These are phyloP conservation scores for Marasmius sp. DNA, from an alignment of 1,284 basidiomycete genomes.

Conservation along the genomic window DNA sequence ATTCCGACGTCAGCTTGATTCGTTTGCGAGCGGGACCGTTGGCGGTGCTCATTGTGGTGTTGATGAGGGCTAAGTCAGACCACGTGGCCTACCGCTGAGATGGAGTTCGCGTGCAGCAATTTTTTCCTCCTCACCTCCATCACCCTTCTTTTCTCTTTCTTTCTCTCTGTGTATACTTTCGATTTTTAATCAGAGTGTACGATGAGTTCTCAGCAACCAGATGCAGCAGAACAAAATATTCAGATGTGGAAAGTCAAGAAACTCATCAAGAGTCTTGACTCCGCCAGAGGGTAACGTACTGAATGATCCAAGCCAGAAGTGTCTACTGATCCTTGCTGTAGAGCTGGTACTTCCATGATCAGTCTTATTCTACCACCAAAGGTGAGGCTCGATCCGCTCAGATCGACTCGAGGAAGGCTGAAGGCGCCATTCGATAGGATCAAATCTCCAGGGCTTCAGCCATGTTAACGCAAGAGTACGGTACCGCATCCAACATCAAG, in stretches of 20 bases:
- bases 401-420: conserved; percentile 4
- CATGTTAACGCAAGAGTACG: conserved; percentile 99
- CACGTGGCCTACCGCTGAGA: not conserved
- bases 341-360: conserved; percentile 99
- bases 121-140: conserved; percentile 3
- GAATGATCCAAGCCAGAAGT: conserved; percentile 10
- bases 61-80: not conserved
- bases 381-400: conserved; percentile 44
- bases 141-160: not conserved
- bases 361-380: conserved; percentile 95
- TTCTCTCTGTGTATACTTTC: conserved; percentile 4
- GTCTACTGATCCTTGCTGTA: conserved; percentile 30
- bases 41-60: conserved; percentile 2
- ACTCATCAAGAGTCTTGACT: conserved; percentile 93
- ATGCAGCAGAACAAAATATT: conserved; percentile 83
- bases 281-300: conserved; percentile 77
- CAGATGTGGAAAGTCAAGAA: conserved; percentile 99
- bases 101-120: not conserved
- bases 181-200: conserved; percentile 24
- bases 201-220: conserved; percentile 59
- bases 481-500: conserved; percentile 98
- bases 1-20: conserved; percentile 3
- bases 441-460: conserved; percentile 93
- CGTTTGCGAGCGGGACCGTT: not conserved
- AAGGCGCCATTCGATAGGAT: conserved; percentile 50